Evolutionary conservation across 192 early-diverging fungal genomes (phyloP), one percentile per base, ranked within the genome.

Genomic region (Coemansia sp.): DNA sequence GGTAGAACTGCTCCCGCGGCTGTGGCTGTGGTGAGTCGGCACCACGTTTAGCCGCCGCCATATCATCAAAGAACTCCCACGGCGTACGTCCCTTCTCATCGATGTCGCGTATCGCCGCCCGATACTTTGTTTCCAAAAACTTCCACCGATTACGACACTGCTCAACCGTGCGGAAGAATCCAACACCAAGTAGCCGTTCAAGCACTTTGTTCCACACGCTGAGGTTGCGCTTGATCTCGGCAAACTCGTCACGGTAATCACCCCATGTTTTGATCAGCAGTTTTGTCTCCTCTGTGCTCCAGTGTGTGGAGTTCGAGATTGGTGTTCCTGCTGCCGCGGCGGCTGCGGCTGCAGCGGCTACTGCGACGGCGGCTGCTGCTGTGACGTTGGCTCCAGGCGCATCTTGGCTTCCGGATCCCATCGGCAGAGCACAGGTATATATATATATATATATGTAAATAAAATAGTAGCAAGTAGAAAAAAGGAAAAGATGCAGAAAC

Each of bases 111-210:
- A 49, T 60, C 0, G 81, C 81, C 0, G 77, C 45, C 51, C 71
- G 74, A 67, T 75, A 83, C 61, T 83, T 83, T 22, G 81, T 72
- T 41, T 83, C 81, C 40, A 83, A 77, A 22, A 83, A 83, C 63
- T 83, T 83, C 81, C 81, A 78, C 18, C 81, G 72, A 60, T 83
- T 83, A 13, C 81, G 81, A 57, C 81, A 83, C 61, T 78, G 81
- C 61, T 83, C 81, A 21, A 83, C 81, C 2, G 81, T 78, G 56
- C 81, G 76, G 57, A 74, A 78, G 32, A 83, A 83, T 0, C 81
- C 81, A 1, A 72, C 77, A 4, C 62, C 61, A 39, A 83, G 67
- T 22, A 83, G 73, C 41, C 71, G 72, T 47, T 83, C 81, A 5
- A 83, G 64, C 19, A 83, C 81, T 45, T 75, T 83, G 67, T 83